These are phyloP conservation scores for Suhomyces anneliseae DNA, from an alignment of 1,139 yeast genomes.

Conservation along the genomic window DNA sequence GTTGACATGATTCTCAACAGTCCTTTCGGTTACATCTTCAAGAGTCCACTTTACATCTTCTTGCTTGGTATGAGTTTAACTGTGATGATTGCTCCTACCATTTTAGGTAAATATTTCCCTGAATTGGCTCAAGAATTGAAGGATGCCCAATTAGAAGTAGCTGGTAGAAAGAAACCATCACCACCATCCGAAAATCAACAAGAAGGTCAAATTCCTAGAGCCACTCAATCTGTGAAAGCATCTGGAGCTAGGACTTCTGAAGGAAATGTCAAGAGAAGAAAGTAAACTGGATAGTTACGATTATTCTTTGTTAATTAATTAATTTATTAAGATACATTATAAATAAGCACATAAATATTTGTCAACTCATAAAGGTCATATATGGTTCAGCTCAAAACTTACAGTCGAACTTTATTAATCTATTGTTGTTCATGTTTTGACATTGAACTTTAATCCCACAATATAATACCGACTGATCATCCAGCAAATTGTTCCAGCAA, in stretches of 20 bases:
- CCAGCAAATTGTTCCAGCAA: conserved; percentile 35
- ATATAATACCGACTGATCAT: conserved; percentile 29
- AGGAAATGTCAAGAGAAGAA: conserved; percentile 9
- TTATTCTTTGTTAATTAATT: not conserved
- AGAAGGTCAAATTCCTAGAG: not conserved
- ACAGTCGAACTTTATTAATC: not conserved
- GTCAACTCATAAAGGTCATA: not conserved
- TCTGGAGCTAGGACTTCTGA: conserved; percentile 7
- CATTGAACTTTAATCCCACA: conserved; percentile 35
- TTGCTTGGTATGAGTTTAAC: conserved; percentile 30
- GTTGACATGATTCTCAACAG: conserved; percentile 37
- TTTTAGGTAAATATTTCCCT: conserved; percentile 34
- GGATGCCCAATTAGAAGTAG: conserved; percentile 21
- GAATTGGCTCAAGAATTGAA: conserved; percentile 39
- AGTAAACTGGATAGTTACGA: not conserved
- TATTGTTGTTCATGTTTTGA: conserved; percentile 24
- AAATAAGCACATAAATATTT: not conserved
- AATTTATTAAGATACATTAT: not conserved
- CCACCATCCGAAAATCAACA: not conserved
- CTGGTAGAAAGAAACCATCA: not conserved
- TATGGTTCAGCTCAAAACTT: no score
- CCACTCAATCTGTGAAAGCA: not conserved
- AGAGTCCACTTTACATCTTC: conserved; percentile 36
- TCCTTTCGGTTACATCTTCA: conserved; percentile 47
- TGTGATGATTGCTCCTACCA: conserved; percentile 37